A percentile compares a stretch with the other conserved stretches of the same genome.
These are phyloP conservation scores for Pestalotiopsis fici DNA, from an alignment of 2,329 filamentous ascomycete species.

Conservation along the genomic window DNA sequence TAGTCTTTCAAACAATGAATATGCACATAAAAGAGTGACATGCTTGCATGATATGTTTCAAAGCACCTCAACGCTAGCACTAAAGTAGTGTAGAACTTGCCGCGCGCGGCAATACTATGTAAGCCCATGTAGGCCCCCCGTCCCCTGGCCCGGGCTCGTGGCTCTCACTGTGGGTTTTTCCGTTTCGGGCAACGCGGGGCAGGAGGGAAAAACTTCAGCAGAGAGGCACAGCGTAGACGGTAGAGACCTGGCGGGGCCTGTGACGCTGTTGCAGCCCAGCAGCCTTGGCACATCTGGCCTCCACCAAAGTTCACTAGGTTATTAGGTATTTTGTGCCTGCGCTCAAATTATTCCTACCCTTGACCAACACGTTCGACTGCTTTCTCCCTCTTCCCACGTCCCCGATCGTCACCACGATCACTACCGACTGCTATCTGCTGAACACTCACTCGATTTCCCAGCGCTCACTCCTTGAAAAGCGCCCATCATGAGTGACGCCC, in stretches of 20 bases:
- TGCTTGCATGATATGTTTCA: background rate
- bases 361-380: background rate
- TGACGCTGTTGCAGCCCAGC: conserved; percentile 1
- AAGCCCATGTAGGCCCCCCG: too few relatives aligned
- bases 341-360: background rate
- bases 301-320: background rate
- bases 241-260: background rate
- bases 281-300: background rate
- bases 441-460: background rate
- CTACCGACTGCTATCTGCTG: background rate
- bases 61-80: background rate
- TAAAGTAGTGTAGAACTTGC: too few relatives aligned
- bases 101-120: too few relatives aligned
- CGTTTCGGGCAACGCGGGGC: background rate
- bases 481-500: conserved; percentile 81
- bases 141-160: background rate
- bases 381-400: background rate
- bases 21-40: background rate
- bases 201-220: background rate
- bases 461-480: conserved; percentile 10
- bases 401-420: background rate
- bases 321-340: background rate
- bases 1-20: background rate
- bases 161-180: background rate
- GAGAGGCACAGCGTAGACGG: background rate